Conservation (phyloP, 2,329 filamentous ascomycete species). For the Lizonia empirigonia region DNA sequence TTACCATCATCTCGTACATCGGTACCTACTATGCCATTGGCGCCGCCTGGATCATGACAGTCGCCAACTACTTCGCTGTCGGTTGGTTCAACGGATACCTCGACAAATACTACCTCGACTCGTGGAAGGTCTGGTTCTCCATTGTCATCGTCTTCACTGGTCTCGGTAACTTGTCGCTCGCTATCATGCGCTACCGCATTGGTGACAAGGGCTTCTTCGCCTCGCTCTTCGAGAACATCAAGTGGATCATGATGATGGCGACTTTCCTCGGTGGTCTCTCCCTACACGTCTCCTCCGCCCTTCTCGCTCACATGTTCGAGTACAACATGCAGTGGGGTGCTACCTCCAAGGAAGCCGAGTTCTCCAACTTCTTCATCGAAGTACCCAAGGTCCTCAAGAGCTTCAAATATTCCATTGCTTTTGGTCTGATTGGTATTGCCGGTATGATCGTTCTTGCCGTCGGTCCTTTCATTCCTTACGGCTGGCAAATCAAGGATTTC, state of each 20-base stretch:
- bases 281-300: slow-evolving; percentile 77
- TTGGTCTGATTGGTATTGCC: slow-evolving; percentile 63
- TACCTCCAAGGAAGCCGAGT: slow-evolving; percentile 80
- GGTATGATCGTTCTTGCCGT: slow-evolving; percentile 69
- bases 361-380: slow-evolving; percentile 84
- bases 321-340: slow-evolving; percentile 85
- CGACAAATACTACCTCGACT: slow-evolving; percentile 78
- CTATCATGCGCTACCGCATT: slow-evolving; percentile 65
- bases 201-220: slow-evolving; percentile 58
- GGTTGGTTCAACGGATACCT: slow-evolving; percentile 75
- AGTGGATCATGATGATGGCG: slow-evolving; percentile 68
- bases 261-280: slow-evolving; percentile 82
- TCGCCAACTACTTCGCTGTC: slow-evolving; percentile 71
- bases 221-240: slow-evolving; percentile 62
- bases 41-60: slow-evolving; percentile 66
- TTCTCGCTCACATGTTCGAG: slow-evolving; percentile 82
- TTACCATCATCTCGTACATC: slow-evolving; percentile 72
- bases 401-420: slow-evolving; percentile 75
- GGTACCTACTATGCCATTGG: slow-evolving; percentile 73
- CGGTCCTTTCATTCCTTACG: slow-evolving; percentile 67
- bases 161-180: slow-evolving; percentile 63
- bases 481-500: slow-evolving; percentile 53
- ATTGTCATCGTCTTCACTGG: slow-evolving; percentile 68
- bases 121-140: slow-evolving; percentile 60
- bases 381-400: slow-evolving; percentile 77